These are phyloP conservation scores for Ramularia endophylla DNA, from an alignment of 2,329 filamentous ascomycete species.

Conservation along the genomic window DNA sequence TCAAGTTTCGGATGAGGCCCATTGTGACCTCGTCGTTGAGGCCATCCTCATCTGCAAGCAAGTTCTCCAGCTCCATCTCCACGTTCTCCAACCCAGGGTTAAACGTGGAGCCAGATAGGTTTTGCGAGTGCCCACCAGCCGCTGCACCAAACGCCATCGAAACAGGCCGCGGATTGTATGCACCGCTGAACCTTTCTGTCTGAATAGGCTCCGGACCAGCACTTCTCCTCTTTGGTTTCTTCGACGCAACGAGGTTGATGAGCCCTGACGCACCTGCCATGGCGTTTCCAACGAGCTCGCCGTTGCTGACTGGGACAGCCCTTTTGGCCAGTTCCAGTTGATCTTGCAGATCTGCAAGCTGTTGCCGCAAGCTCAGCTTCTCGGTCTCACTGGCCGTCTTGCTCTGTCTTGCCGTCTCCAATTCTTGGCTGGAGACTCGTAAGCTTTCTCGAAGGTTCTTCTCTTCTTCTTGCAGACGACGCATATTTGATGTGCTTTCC, in stretches of 20 bases:
- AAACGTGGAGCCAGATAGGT: slow-evolving; percentile 68
- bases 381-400: slow-evolving; percentile 76
- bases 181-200: slow-evolving; percentile 80
- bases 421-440: slow-evolving; percentile 68
- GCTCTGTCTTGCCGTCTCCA: slow-evolving; percentile 70
- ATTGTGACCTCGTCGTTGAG: slow-evolving; percentile 96
- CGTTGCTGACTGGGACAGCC: slow-evolving; percentile 60
- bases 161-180: slow-evolving; percentile 90
- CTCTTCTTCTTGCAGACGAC: slow-evolving; percentile 92
- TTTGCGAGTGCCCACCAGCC: slow-evolving; percentile 59
- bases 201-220: slow-evolving; percentile 81
- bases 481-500: slow-evolving; percentile 84
- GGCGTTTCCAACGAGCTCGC: slow-evolving; percentile 54
- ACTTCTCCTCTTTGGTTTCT: slow-evolving; percentile 93
- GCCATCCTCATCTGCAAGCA: slow-evolving; percentile 91
- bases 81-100: slow-evolving; percentile 80
- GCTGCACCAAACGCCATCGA: slow-evolving; percentile 80
- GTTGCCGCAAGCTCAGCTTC: slow-evolving; percentile 77
- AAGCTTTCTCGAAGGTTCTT: slow-evolving; percentile 77
- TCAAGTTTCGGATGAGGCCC: slow-evolving; percentile 91
- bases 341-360: slow-evolving; percentile 84
- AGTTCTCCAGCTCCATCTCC: slow-evolving; percentile 87
- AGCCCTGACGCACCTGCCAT: slow-evolving; percentile 59
- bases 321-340: slow-evolving; percentile 84
- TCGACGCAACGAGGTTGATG: slow-evolving; percentile 94